Conservation (phyloP, 768 basidiomycete genomes). For the Amyloporia xantha region DNA sequence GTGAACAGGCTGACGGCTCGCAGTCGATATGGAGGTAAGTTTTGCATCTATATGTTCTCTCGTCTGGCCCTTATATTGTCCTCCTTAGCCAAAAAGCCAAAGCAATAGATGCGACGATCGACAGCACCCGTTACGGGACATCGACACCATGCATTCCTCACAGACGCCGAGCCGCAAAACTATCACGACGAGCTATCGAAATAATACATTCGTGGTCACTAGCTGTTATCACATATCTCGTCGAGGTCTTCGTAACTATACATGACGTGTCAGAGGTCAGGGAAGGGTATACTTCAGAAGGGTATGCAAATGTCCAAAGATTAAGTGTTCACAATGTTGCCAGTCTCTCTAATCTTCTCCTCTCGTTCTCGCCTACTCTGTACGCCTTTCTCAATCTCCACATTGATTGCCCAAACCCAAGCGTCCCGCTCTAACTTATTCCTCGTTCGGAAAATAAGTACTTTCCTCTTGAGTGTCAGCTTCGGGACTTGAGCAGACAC, state of each 20-base stretch:
- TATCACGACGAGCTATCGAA: no score
- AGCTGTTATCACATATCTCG: no score
- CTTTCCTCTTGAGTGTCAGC: constrained; percentile 51
- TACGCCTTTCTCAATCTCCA: constrained; percentile 79
- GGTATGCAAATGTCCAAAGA: neutral
- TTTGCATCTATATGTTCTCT: constrained; percentile 1
- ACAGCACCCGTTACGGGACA: no score
- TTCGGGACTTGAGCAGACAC: constrained; percentile 27
- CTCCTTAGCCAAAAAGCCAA: constrained; percentile 75
- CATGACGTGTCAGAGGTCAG: no score
- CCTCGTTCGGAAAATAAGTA: constrained; percentile 64
- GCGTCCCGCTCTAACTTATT: constrained; percentile 85
- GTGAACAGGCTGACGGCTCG: constrained; percentile 73
- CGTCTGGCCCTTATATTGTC: constrained; percentile 20
- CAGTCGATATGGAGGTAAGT: constrained; percentile 88
- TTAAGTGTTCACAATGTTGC: constrained; percentile 39
- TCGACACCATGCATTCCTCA: no score
- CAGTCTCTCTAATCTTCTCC: constrained; percentile 54
- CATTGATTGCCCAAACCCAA: constrained; percentile 93
- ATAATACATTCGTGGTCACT: no score
- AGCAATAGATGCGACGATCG: constrained; percentile 44
- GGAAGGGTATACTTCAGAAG: neutral
- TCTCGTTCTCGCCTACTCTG: constrained; percentile 60
- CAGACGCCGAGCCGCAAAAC: no score
- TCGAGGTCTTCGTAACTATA: no score